phyloP scores from a whole-genome alignment of 2,329 filamentous ascomycete genomes.

The Beauveria bassiana region DNA sequence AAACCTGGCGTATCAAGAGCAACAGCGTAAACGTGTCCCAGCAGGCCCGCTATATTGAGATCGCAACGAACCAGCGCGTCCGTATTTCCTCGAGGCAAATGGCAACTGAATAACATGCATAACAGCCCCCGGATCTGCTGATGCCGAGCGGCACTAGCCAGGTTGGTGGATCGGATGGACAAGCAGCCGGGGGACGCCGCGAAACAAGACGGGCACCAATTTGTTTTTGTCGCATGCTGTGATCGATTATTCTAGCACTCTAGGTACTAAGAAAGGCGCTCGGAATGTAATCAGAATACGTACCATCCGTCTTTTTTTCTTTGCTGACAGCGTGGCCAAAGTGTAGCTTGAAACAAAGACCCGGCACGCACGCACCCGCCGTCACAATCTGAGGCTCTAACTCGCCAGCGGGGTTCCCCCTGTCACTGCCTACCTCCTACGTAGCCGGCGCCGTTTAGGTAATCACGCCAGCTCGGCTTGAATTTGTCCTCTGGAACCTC shows the following conservation, averaged over 20 bases:
- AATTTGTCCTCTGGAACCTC: no score
- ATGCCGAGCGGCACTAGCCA: not conserved
- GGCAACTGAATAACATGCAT: not conserved
- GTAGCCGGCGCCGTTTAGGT: no score
- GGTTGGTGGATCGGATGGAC: slow-evolving; percentile 1
- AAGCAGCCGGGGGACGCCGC: not conserved
- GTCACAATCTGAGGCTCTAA: not conserved
- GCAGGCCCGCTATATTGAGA: no score
- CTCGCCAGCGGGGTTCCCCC: not conserved
- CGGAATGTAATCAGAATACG: not conserved
- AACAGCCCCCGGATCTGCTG: not conserved
- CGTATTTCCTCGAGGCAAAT: not conserved
- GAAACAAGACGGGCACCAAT: not conserved
- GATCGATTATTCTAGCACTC: no score
- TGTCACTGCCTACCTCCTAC: not conserved
- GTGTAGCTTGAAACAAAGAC: not conserved
- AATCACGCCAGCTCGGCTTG: no score
- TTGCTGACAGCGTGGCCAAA: not conserved
- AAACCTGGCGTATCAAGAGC: not conserved
- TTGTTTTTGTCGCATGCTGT: not conserved
- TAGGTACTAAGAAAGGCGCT: no score
- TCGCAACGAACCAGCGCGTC: not conserved
- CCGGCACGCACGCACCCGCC: not conserved
- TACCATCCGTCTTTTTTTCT: no score
- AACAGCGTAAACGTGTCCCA: no score